A percentile compares a stretch with the other conserved stretches of the same genome.
These are phyloP conservation scores for Oenanthe javanica DNA, from an alignment of 140 eudicot species.

Conservation along the genomic window DNA sequence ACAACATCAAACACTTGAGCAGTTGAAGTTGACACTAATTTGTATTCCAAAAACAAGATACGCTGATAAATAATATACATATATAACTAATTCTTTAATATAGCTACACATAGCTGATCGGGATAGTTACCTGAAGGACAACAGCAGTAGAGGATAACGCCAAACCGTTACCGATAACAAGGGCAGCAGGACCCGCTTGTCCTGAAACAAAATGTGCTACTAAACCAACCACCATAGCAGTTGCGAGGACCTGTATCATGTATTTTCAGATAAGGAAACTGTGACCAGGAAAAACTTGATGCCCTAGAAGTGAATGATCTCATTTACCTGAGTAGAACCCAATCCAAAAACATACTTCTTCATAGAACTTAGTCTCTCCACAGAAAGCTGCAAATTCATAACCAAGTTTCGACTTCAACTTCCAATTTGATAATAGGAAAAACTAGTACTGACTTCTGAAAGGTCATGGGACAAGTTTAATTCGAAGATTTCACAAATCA, in stretches of 20 bases:
- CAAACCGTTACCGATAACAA: constrained; percentile 96
- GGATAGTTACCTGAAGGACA: constrained; percentile 75
- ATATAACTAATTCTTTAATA: background rate
- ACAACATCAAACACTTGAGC: background rate
- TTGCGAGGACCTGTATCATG: constrained; percentile 62
- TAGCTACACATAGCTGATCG: background rate
- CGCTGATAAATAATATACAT: background rate
- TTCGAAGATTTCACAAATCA: constrained; percentile 4
- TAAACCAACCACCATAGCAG: constrained; percentile 77
- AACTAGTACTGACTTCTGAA: background rate
- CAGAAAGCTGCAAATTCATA: constrained; percentile 69
- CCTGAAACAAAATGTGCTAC: constrained; percentile 64
- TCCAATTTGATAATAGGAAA: background rate
- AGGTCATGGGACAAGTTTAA: background rate
- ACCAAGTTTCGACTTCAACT: constrained; percentile 14
- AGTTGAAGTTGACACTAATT: background rate
- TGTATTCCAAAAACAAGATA: background rate
- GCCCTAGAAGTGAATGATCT: constrained; percentile 4
- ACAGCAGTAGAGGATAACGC: constrained; percentile 99
- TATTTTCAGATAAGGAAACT: background rate
- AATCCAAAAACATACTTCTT: constrained; percentile 98
- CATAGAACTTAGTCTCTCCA: constrained; percentile 97
- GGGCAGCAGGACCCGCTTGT: constrained; percentile 86
- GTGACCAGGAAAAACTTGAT: background rate
- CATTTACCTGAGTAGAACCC: constrained; percentile 96